A percentile compares a stretch with the other conserved stretches of the same genome.
Evolutionary conservation across 2,329 filamentous ascomycete species (phyloP).

Genomic region (Trichocomaceae sp.): DNA sequence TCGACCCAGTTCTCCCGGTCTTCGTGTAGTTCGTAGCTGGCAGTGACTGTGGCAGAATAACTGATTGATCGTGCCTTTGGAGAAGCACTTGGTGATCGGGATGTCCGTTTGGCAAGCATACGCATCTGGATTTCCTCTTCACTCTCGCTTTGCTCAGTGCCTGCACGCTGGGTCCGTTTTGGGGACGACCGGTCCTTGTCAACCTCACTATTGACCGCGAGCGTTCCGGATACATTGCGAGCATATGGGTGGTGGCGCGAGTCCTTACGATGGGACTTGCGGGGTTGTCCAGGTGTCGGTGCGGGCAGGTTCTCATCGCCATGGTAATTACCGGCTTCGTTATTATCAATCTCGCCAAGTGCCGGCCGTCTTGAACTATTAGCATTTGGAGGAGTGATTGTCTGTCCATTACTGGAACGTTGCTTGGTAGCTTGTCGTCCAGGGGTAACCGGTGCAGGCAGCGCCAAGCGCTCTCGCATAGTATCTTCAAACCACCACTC

Average conservation of each 20-base stretch:
- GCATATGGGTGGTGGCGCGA: slow-evolving; percentile 67
- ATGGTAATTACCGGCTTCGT: slow-evolving; percentile 48
- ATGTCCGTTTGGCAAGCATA: slow-evolving; percentile 59
- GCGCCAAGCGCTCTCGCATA: slow-evolving; percentile 75
- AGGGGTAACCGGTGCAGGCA: slow-evolving; percentile 52
- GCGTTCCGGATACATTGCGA: slow-evolving; percentile 46
- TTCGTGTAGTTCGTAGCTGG: slow-evolving; percentile 56
- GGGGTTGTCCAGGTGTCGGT: slow-evolving; percentile 89
- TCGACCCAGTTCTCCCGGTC: slow-evolving; percentile 63
- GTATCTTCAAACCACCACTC: slow-evolving; percentile 87
- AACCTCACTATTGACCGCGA: slow-evolving; percentile 32
- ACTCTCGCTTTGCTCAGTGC: slow-evolving; percentile 56
- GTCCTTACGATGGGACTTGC: slow-evolving; percentile 76
- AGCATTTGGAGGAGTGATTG: slow-evolving; percentile 77
- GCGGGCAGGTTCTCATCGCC: slow-evolving; percentile 84
- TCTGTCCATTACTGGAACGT: slow-evolving; percentile 61
- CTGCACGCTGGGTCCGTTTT: slow-evolving; percentile 47
- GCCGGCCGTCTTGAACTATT: slow-evolving; percentile 70
- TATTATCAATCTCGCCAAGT: slow-evolving; percentile 88
- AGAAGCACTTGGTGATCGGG: slow-evolving; percentile 61
- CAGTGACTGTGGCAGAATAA: slow-evolving; percentile 61
- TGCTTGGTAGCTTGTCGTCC: slow-evolving; percentile 50
- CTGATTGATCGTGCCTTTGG: slow-evolving; percentile 61
- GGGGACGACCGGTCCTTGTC: slow-evolving; percentile 41
- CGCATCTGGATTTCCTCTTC: slow-evolving; percentile 80